Percentiles rank a stretch among this genome's conserved stretches.
These are phyloP conservation scores for Stagonosporopsis tanaceti DNA, from an alignment of 2,329 filamentous ascomycete species.

Conservation along the genomic window DNA sequence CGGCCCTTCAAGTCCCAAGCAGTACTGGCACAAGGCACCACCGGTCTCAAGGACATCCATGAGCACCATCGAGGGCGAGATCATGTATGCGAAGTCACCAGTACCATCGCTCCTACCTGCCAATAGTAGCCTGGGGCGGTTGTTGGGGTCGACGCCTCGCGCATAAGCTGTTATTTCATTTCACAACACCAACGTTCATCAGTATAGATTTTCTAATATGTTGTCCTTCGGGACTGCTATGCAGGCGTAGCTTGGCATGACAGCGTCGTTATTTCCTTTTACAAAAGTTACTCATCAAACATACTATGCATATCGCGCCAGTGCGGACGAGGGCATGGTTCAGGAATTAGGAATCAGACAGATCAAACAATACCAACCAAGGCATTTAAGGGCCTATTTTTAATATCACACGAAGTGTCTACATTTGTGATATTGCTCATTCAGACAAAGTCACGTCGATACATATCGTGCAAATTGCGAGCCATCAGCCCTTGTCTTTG, in stretches of 20 bases:
- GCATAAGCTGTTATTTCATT: constrained; percentile 4
- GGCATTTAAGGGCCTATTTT: constrained; percentile 3
- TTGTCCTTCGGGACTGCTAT: constrained; percentile 17
- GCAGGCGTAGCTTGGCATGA: constrained; percentile 22
- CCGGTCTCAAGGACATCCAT: constrained; percentile 44
- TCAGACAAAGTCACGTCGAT: not conserved
- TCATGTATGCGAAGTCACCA: constrained; percentile 48
- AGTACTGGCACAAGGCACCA: constrained; percentile 46
- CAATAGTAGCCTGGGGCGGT: constrained; percentile 48
- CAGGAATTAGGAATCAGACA: constrained; percentile 7
- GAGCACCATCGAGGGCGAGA: constrained; percentile 48
- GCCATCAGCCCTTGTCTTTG: no score
- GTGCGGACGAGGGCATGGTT: constrained; percentile 20
- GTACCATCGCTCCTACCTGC: constrained; percentile 44
- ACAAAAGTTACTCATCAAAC: constrained; percentile 14
- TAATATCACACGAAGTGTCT: not conserved
- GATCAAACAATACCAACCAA: constrained; percentile 3
- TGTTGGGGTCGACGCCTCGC: constrained; percentile 43
- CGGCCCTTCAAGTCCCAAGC: constrained; percentile 44
- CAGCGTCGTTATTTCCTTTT: constrained; percentile 13
- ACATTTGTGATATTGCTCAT: not conserved
- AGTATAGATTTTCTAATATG: constrained; percentile 7
- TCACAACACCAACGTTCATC: constrained; percentile 2
- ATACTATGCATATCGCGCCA: constrained; percentile 21
- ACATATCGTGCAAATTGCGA: not conserved